Base-by-base conservation (phyloP, 2,329 filamentous ascomycete genomes). In the Nothopassalora personata region DNA sequence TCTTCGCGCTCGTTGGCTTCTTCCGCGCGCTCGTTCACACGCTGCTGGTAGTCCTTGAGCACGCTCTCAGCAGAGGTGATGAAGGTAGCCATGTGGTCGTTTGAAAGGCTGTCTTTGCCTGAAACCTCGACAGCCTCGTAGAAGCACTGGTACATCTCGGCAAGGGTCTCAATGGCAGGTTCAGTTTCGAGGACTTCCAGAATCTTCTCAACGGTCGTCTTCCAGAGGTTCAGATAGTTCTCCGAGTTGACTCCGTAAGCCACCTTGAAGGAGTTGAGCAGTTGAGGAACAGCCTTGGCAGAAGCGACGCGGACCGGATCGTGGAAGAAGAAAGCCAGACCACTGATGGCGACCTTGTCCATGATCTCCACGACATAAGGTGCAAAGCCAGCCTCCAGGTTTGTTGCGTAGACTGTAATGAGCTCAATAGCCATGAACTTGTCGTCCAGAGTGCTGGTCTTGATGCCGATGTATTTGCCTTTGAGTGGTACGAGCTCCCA, bases 361-460 rank as follows among this genome's bases (percentile, higher is more conserved):
- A 97, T 94, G 59, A 96, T 95, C 60, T 96, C 88, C 48, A 87
- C 81, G 54, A 96, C 93, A 66, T 95, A 97, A 1, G 90, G 90
- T 56, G 94, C 91, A 72, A 99, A 99, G 31, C 89, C 85, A 23
- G 83, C 91, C 73, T 97, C 91, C n/a, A 99, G 83, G 28, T 96
- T 92, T 73, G 97, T 91, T 1, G 94, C 93, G 71, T 99, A 99
- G 62, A 99, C 93, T 50, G 96, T 92, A 61, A 99, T 88, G 55
- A 99, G 85, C 76, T 99, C 94, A 65, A 99, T 97, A n/a, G 94
- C 94, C 84, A 96, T 97, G 75, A 97, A 92, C 80, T 99, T 99
- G 77, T 99, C 94, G 69, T 99, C 94, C 74, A 99, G 87, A 9
- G 89, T 90, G 73, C 91, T 96, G 7, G 94, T 99, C 78, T 92